Evolutionary conservation across 2,329 filamentous ascomycete genomes (phyloP).

Genomic region (Fusarium virguliforme): DNA sequence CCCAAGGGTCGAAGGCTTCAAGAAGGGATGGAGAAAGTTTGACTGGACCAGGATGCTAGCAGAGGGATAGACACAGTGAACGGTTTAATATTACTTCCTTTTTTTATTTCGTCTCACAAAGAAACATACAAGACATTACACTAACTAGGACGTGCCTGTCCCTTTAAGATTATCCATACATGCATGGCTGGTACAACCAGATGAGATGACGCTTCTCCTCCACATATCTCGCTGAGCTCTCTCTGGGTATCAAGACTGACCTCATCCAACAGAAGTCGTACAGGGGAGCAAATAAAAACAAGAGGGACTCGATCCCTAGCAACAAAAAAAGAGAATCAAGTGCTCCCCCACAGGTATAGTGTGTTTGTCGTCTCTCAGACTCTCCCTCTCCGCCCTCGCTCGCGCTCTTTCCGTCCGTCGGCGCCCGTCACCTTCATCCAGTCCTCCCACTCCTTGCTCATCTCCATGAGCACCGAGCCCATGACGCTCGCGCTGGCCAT

Average conservation of each 20-base stretch:
- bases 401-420: conserved; percentile 56
- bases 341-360: neutral
- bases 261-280: conserved; percentile 12
- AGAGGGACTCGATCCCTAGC: neutral
- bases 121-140: conserved; percentile 47
- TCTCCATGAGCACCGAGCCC: conserved; percentile 94
- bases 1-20: conserved; percentile 81
- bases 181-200: conserved; percentile 27
- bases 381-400: conserved; percentile 52
- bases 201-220: conserved; percentile 21
- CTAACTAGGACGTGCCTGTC: conserved; percentile 29
- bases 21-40: conserved; percentile 90
- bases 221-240: conserved; percentile 13
- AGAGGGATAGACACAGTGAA: conserved; percentile 51
- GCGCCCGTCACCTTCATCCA: conserved; percentile 77
- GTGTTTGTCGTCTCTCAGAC: neutral
- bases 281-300: conserved; percentile 1
- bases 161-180: conserved; percentile 47
- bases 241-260: conserved; percentile 41
- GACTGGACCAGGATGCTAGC: conserved; percentile 82
- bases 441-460: conserved; percentile 93
- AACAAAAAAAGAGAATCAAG: neutral
- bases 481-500: conserved; percentile 97
- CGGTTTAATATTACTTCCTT: neutral
- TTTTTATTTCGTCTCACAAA: conserved; percentile 6